A percentile compares a stretch with the other conserved stretches of the same genome.
Evolutionary conservation across 768 basidiomycete species (phyloP).

Genomic region (Omphalotus guepiniiformis): DNA sequence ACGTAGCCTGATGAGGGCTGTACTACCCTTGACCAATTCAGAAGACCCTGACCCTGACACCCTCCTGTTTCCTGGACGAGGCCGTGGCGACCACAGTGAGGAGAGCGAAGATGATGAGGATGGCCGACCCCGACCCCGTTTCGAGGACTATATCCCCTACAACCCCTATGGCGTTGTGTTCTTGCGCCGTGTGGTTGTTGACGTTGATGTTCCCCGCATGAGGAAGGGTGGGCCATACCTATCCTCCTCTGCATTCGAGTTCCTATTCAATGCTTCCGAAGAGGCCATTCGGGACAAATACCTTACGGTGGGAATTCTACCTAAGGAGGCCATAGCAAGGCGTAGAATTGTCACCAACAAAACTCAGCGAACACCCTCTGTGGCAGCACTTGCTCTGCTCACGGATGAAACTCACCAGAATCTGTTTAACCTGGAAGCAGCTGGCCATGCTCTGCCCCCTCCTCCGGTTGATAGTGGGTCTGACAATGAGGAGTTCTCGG

Average conservation of each 20-base stretch:
- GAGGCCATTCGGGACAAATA: not conserved
- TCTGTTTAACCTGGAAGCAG: not conserved
- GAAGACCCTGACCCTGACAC: not conserved
- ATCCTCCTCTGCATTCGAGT: not conserved
- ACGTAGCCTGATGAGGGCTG: constrained; percentile 14
- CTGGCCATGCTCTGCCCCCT: not conserved
- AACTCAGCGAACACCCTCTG: too few relatives aligned
- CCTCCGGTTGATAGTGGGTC: constrained; percentile 5
- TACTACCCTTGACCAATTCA: constrained; percentile 18
- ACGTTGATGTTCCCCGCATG: constrained; percentile 2
- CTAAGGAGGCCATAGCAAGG: not conserved
- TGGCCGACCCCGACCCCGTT: too few relatives aligned
- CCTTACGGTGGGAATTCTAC: not conserved
- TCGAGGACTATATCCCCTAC: not conserved
- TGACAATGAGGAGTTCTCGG: constrained; percentile 3
- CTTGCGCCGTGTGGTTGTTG: not conserved
- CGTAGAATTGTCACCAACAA: too few relatives aligned
- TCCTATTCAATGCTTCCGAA: not conserved
- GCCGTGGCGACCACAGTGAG: too few relatives aligned
- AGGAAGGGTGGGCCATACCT: not conserved
- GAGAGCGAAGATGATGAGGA: too few relatives aligned
- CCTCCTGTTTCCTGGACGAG: not conserved
- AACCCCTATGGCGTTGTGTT: not conserved
- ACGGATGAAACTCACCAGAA: too few relatives aligned
- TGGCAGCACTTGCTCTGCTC: too few relatives aligned